phyloP scores from a whole-genome alignment of 1,139 yeast species.

The Yamadazyma aaseri region DNA sequence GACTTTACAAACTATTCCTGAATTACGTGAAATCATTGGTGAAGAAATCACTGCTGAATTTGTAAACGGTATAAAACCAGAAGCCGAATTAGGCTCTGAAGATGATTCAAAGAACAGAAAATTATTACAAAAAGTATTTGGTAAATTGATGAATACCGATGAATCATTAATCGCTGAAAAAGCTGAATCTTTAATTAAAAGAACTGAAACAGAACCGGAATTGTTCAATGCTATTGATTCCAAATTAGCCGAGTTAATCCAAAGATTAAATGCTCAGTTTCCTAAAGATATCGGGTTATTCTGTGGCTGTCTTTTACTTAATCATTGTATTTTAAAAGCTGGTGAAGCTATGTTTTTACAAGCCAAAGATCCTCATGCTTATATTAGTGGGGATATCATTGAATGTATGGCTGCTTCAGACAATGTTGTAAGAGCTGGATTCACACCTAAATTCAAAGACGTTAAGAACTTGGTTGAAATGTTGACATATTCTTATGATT shows the following conservation, averaged over 20 bases:
- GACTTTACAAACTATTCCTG: slow-evolving; percentile 71
- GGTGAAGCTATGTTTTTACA: slow-evolving; percentile 97
- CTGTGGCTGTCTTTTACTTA: slow-evolving; percentile 90
- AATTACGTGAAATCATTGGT: slow-evolving; percentile 70
- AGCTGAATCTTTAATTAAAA: slow-evolving; percentile 60
- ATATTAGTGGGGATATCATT: slow-evolving; percentile 92
- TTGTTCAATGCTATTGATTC: slow-evolving; percentile 42
- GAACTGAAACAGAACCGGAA: slow-evolving; percentile 56
- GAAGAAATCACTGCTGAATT: slow-evolving; percentile 54
- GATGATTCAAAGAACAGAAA: slow-evolving; percentile 56
- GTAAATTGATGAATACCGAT: slow-evolving; percentile 76
- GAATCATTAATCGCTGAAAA: slow-evolving; percentile 52
- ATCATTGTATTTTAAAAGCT: slow-evolving; percentile 77
- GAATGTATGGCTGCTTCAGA: slow-evolving; percentile 99
- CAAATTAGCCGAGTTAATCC: slow-evolving; percentile 67
- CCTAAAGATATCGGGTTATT: slow-evolving; percentile 93
- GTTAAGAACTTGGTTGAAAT: slow-evolving; percentile 83
- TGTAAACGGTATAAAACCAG: slow-evolving; percentile 43
- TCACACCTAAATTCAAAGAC: slow-evolving; percentile 97
- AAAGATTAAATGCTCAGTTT: slow-evolving; percentile 79
- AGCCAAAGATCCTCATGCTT: slow-evolving; percentile 98
- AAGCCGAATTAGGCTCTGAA: slow-evolving; percentile 42
- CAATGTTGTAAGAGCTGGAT: slow-evolving; percentile 97
- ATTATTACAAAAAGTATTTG: slow-evolving; percentile 72
- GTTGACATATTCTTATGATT: slow-evolving; percentile 87